Percentiles rank a stretch among this genome's conserved stretches.
phyloP scores from a whole-genome alignment of 257 asterid genomes.

The Solanum ahanhuiri region DNA sequence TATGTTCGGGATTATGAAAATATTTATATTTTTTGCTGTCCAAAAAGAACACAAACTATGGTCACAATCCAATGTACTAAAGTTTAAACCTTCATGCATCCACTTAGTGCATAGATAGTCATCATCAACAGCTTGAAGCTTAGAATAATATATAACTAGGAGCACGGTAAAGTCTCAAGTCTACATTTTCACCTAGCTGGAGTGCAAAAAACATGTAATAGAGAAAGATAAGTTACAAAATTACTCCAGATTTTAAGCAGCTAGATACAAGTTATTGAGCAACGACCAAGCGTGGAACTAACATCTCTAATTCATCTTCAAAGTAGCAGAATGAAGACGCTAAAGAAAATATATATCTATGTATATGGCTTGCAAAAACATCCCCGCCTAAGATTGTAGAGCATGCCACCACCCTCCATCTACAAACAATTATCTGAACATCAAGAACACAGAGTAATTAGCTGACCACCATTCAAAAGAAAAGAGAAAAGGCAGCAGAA shows the following conservation, averaged over 20 bases:
- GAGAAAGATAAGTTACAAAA: background rate
- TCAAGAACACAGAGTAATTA: background rate
- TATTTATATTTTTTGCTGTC: background rate
- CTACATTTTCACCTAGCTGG: background rate
- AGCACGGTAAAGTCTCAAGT: background rate
- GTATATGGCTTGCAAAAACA: background rate
- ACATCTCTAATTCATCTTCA: background rate
- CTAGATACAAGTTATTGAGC: background rate
- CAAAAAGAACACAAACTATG: background rate
- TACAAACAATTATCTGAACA: slow-evolving; percentile 30
- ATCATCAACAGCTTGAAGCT: background rate
- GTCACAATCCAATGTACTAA: background rate
- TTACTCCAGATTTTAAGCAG: background rate
- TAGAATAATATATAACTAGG: background rate
- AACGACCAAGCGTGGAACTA: background rate
- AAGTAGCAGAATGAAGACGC: background rate
- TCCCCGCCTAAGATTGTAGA: background rate
- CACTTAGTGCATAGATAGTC: background rate
- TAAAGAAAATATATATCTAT: background rate
- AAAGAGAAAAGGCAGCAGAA: background rate
- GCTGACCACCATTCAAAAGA: background rate
- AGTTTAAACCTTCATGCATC: background rate
- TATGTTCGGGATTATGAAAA: background rate
- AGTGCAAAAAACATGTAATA: background rate
- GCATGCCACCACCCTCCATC: background rate